phyloP scores from a whole-genome alignment of 2,329 filamentous ascomycete genomes.

The Emmonsiellopsis sp. region DNA sequence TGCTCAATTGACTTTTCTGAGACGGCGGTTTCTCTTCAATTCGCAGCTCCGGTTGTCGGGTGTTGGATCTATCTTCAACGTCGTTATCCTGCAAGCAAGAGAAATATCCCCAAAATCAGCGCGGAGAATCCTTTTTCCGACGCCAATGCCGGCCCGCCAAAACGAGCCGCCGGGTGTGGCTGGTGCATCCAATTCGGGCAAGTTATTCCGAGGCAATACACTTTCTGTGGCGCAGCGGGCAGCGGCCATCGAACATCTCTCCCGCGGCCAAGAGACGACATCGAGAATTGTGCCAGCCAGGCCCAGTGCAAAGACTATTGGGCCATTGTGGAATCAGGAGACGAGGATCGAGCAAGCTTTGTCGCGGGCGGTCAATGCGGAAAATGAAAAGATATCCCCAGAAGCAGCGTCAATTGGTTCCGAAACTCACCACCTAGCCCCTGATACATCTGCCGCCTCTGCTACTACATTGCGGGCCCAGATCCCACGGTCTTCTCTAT shows the following conservation, averaged over 20 bases:
- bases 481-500: not conserved
- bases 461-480: not conserved
- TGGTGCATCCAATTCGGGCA: not conserved
- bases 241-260: slow-evolving; percentile 16
- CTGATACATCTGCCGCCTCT: not conserved
- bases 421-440: not conserved
- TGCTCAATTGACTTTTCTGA: not conserved
- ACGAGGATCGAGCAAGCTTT: not conserved
- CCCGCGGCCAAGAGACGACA: slow-evolving; percentile 5
- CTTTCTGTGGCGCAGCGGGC: slow-evolving; percentile 15
- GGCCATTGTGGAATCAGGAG: not conserved
- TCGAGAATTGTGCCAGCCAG: not conserved
- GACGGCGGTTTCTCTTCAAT: not conserved
- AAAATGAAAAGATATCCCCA: not conserved
- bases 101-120: not conserved
- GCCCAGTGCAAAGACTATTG: not conserved
- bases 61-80: not conserved
- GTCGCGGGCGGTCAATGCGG: not conserved
- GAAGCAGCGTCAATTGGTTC: not conserved
- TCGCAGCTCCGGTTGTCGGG: not conserved
- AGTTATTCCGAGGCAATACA: slow-evolving; percentile 5
- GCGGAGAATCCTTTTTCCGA: slow-evolving; percentile 1
- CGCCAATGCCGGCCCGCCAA: not conserved
- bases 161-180: not conserved
- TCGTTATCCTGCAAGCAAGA: not conserved